Evolutionary conservation across 139 green algal species (phyloP).

Genomic region (Tetraselmis chui): DNA sequence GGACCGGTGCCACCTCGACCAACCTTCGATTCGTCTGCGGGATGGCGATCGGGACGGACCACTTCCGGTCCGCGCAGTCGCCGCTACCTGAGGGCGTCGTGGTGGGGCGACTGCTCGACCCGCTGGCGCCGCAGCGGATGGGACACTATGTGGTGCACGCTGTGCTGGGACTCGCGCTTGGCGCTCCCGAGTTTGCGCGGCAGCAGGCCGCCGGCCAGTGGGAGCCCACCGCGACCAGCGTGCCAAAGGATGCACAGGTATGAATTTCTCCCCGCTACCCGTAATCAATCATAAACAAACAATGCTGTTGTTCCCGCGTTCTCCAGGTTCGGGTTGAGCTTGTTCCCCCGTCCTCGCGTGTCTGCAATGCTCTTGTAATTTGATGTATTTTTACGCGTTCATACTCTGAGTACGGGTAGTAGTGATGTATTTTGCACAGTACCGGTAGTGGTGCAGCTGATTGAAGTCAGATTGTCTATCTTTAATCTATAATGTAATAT

Average conservation of each 20-base stretch:
- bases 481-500: no score
- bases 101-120: background rate
- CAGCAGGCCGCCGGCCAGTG: background rate
- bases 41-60: background rate
- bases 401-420: no score
- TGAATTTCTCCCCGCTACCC: no score
- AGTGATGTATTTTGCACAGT: no score
- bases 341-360: no score
- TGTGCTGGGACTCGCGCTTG: background rate
- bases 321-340: no score
- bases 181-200: background rate
- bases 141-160: background rate
- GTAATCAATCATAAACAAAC: no score
- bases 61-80: background rate
- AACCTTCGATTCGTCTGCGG: background rate
- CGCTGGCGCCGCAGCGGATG: background rate
- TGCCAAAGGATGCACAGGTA: background rate
- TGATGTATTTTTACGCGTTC: no score
- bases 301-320: no score
- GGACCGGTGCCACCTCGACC: background rate
- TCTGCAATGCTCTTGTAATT: no score
- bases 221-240: background rate
- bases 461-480: no score
- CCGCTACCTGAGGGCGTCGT: background rate
- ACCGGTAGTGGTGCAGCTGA: no score